Evolutionary conservation across 129 eudicot species (phyloP).

Genomic region (Scalesia atractyloides): DNA sequence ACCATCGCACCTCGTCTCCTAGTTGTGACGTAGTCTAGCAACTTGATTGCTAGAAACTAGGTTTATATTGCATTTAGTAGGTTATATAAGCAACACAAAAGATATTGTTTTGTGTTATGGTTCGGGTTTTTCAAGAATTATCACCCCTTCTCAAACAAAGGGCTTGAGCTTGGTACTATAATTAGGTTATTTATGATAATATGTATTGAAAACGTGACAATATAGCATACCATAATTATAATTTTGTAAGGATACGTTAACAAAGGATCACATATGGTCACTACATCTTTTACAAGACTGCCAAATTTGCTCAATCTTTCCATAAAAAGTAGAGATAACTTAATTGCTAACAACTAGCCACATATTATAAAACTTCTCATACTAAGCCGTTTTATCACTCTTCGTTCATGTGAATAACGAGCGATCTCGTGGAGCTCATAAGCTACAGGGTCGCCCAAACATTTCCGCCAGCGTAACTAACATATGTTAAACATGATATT

Average conservation of each 20-base stretch:
- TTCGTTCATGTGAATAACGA: conserved; percentile 10
- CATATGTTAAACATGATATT: conserved; percentile 70
- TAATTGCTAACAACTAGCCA: conserved; percentile 1
- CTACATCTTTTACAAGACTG: conserved; percentile 28
- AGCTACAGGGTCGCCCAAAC: conserved; percentile 60
- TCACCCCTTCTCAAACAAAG: too few species aligned
- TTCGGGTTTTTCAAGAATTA: too few species aligned
- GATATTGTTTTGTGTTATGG: too few species aligned
- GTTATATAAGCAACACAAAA: too few species aligned
- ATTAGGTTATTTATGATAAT: too few species aligned
- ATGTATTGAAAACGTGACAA: too few species aligned
- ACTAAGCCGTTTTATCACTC: background rate
- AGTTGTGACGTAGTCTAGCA: too few species aligned
- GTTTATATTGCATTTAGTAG: too few species aligned
- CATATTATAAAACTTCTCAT: background rate
- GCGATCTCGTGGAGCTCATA: conserved; percentile 23
- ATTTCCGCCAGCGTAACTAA: conserved; percentile 65
- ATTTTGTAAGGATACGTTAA: background rate
- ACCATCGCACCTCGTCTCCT: too few species aligned
- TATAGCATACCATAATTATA: background rate
- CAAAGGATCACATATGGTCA: conserved; percentile 68
- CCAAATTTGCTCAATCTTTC: conserved; percentile 58
- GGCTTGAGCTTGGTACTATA: too few species aligned
- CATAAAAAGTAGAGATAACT: background rate
- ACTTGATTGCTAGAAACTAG: too few species aligned